Conservation (phyloP, 805 yeast species). For the Candida lessepsii region DNA sequence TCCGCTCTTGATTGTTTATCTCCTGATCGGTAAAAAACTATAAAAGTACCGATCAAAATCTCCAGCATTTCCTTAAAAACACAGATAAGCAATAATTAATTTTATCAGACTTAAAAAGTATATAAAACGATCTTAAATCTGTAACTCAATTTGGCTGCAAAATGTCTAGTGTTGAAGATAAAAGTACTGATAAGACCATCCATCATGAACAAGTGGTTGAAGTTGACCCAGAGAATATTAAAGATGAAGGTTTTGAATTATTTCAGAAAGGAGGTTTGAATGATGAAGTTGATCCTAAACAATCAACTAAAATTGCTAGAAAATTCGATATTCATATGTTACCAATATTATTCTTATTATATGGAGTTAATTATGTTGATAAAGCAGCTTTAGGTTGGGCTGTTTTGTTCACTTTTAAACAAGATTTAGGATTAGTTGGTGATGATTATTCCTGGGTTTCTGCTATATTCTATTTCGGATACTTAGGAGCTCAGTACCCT, state of each 20-base stretch:
- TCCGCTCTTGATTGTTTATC: too few relatives aligned
- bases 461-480: slow-evolving; percentile 24
- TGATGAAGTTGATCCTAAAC: slow-evolving; percentile 10
- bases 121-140: too few relatives aligned
- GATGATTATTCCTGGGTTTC: slow-evolving; percentile 25
- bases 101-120: too few relatives aligned
- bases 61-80: neutral
- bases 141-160: too few relatives aligned
- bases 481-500: slow-evolving; percentile 17
- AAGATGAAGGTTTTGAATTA: slow-evolving; percentile 12
- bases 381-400: slow-evolving; percentile 29
- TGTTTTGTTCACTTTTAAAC: slow-evolving; percentile 18
- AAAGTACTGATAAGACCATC: neutral
- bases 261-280: slow-evolving; percentile 15
- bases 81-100: neutral
- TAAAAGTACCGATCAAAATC: neutral
- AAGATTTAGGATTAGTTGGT: slow-evolving; percentile 3
- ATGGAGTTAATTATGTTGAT: slow-evolving; percentile 29
- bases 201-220: neutral
- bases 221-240: neutral
- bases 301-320: slow-evolving; percentile 10
- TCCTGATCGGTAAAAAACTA: neutral
- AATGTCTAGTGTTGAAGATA: slow-evolving; percentile 1
- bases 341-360: slow-evolving; percentile 27
- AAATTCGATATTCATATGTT: slow-evolving; percentile 12